phyloP scores from a whole-genome alignment of 1,139 yeast species.

The Insectozyma bohioensis region DNA sequence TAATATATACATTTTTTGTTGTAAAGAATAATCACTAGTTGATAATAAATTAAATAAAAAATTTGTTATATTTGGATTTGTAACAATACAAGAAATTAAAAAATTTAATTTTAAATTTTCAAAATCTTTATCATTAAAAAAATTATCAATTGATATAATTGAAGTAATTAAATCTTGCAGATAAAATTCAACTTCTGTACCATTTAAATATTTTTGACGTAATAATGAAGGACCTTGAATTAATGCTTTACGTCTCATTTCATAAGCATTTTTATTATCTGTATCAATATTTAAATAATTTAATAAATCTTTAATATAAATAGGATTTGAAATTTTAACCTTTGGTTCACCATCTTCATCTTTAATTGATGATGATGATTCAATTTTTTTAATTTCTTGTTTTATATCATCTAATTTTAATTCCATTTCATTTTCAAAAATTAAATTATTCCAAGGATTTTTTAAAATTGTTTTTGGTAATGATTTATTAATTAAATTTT shows the following conservation, averaged over 20 bases:
- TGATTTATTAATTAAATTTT: neutral
- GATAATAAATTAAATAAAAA: slow-evolving; percentile 43
- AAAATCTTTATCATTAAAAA: slow-evolving; percentile 49
- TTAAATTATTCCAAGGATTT: neutral
- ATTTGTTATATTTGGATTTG: slow-evolving; percentile 42
- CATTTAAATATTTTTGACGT: slow-evolving; percentile 49
- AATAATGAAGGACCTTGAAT: slow-evolving; percentile 53
- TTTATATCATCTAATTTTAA: neutral
- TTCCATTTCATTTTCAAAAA: neutral
- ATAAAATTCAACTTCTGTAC: slow-evolving; percentile 54
- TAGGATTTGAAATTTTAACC: slow-evolving; percentile 47
- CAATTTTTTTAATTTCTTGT: neutral
- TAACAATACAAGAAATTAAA: slow-evolving; percentile 52
- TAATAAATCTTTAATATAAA: slow-evolving; percentile 64
- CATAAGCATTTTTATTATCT: slow-evolving; percentile 46
- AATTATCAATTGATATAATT: slow-evolving; percentile 49
- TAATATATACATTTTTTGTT: slow-evolving; percentile 55
- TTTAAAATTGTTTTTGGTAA: neutral
- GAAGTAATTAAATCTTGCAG: slow-evolving; percentile 45
- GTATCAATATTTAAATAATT: slow-evolving; percentile 48
- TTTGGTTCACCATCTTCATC: slow-evolving; percentile 16
- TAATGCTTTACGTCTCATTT: slow-evolving; percentile 53
- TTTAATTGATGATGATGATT: neutral
- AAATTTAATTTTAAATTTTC: slow-evolving; percentile 49
- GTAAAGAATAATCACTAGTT: slow-evolving; percentile 66